A percentile compares a stretch with the other conserved stretches of the same genome.
Conservation (phyloP, 768 basidiomycete genomes). For the Lactarius sanguifluus region DNA sequence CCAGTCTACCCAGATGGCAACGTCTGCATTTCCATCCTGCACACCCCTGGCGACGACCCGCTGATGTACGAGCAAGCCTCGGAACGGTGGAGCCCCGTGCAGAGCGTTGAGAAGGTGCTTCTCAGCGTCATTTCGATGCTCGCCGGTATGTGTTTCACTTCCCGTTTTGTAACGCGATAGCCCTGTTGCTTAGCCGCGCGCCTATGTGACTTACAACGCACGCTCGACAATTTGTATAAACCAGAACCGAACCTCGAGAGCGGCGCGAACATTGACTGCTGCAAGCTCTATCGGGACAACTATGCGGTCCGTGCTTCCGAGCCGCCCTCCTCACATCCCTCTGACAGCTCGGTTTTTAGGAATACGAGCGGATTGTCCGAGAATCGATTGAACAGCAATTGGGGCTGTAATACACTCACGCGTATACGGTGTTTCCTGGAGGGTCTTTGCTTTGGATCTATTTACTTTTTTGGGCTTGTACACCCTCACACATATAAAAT, state of each 20-base stretch:
- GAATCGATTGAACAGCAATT: slow-evolving; percentile 84
- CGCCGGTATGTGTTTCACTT: slow-evolving; percentile 58
- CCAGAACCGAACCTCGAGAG: slow-evolving; percentile 96
- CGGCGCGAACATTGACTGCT: slow-evolving; percentile 96
- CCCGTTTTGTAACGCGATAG: background rate
- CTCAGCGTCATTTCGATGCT: slow-evolving; percentile 97
- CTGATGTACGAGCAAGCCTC: slow-evolving; percentile 93
- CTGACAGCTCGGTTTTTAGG: slow-evolving; percentile 39
- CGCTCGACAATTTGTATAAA: background rate
- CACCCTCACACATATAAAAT: background rate
- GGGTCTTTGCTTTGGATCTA: background rate
- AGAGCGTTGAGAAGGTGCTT: slow-evolving; percentile 95
- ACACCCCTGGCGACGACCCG: slow-evolving; percentile 90
- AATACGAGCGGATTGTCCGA: slow-evolving; percentile 87
- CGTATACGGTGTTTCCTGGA: background rate
- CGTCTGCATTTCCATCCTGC: slow-evolving; percentile 97
- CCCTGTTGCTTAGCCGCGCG: background rate
- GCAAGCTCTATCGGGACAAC: slow-evolving; percentile 94
- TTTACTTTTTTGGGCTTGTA: background rate
- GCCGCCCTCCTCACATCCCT: background rate
- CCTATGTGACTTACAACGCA: background rate
- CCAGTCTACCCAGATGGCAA: slow-evolving; percentile 95
- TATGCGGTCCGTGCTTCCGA: slow-evolving; percentile 44
- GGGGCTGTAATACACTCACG: slow-evolving; percentile 51
- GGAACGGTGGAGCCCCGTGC: slow-evolving; percentile 98